Conservation (phyloP, 345 rosid genomes). For the Dipteronia dyeriana region DNA sequence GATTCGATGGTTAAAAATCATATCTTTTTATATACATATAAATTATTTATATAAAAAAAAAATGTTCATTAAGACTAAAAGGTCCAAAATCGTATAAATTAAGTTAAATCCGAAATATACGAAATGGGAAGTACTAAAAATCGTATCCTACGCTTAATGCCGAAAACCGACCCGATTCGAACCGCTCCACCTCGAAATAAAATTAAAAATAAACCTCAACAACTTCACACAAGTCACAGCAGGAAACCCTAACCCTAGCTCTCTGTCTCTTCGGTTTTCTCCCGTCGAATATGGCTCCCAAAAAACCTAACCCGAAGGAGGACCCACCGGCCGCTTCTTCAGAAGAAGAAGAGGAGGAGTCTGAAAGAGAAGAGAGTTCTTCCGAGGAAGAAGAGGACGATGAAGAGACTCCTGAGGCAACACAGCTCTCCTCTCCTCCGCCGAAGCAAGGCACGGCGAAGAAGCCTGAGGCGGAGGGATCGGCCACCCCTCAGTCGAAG, state of each 20-base stretch:
- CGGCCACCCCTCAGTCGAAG: background rate
- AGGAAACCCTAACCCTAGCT: conserved; percentile 14
- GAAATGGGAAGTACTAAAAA: no score
- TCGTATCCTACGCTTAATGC: no score
- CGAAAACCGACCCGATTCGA: no score
- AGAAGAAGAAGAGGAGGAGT: conserved; percentile 28
- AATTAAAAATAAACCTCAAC: background rate
- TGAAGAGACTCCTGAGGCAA: conserved; percentile 8
- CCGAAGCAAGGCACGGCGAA: background rate
- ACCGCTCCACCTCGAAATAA: no score
- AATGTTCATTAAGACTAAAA: no score
- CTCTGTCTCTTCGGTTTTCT: background rate
- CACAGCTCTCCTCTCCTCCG: conserved; percentile 7
- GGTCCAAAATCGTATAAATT: no score
- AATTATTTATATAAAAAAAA: no score
- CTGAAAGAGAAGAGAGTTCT: conserved; percentile 24
- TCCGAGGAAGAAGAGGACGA: conserved; percentile 23
- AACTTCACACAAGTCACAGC: background rate
- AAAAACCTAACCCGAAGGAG: conserved; percentile 29
- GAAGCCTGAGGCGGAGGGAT: conserved; percentile 4
- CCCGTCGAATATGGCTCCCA: conserved; percentile 31
- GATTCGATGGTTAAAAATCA: no score
- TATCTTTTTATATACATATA: no score
- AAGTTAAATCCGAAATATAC: no score
- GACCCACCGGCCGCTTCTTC: conserved; percentile 35